Base-by-base conservation (phyloP, 2,329 filamentous ascomycete genomes). In the Alternaria brassicae region DNA sequence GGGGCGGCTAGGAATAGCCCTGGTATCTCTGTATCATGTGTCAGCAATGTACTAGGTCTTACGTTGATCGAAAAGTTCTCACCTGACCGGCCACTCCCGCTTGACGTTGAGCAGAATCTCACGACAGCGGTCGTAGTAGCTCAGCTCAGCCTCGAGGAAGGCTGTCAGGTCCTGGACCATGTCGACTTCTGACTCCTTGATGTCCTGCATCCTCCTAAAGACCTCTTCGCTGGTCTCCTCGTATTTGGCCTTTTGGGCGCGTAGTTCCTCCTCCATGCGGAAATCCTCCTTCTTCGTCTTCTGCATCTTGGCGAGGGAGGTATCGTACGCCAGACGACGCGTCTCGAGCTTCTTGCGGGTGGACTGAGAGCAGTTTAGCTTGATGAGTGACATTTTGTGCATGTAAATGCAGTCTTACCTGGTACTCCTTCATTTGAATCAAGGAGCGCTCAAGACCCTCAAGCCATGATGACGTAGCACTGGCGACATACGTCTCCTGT, bases 351-450 rank as follows among this genome's bases (percentile, higher is more conserved):
- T 97, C 86, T 95, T 97, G 74, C 94, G 90, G 50, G 94, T 88
- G 66, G 86, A 84, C 90, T 90, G 57, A 2, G 59, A 59, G 3
- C 6, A 8, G 19, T 68, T 68, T 65, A 77, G 72, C 36, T 52
- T 30, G 2, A 44, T 9, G 12, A 2, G 8, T 27, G 17, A 15
- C 32, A 8, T 25, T 32, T 13, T 13, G 10, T 36, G 34, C 10
- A 19, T 19, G 17, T 8, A 12, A 30, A 34, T 15, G 55, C 9
- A 25, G 50, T 76, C 85, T 54, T 84, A 94, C 91, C 85, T 97
- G 93, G 72, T 97, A 98, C 74, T 98, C 95, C 78, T 96, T 97
- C 92, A 98, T 94, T 85, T 97, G 95, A 34, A 92, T 89, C 52
- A 97, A 80, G 25, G 91, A 96, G 66, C 93, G 85, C 77, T 98